These are phyloP conservation scores for Meredithiella fracta DNA, from an alignment of 2,329 filamentous ascomycete species.

Conservation along the genomic window DNA sequence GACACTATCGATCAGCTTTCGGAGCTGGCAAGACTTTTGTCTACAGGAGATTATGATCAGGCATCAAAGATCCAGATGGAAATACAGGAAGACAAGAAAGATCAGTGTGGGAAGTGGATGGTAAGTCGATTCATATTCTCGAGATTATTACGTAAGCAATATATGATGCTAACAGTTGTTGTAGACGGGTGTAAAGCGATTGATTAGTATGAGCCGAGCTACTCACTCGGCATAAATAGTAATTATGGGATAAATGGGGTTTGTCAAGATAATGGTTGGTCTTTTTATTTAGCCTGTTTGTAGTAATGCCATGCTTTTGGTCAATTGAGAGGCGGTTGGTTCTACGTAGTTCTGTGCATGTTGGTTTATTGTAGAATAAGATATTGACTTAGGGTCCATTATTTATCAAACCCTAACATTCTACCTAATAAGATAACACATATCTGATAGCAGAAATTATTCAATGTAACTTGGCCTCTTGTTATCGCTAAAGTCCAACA, in stretches of 20 bases:
- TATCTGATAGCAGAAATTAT: too few species aligned
- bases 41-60: conserved; percentile 46
- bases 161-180: conserved; percentile 25
- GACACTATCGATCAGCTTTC: conserved; percentile 56
- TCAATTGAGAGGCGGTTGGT: not conserved
- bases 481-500: not conserved
- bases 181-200: conserved; percentile 58
- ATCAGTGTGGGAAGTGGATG: conserved; percentile 79
- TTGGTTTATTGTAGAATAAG: not conserved
- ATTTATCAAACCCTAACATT: too few species aligned
- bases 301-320: not conserved
- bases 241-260: not conserved
- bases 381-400: not conserved
- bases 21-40: conserved; percentile 50
- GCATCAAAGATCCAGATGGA: conserved; percentile 56
- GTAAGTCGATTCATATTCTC: conserved; percentile 32
- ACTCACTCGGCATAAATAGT: conserved; percentile 27
- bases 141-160: too few species aligned
- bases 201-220: conserved; percentile 65
- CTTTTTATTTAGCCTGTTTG: not conserved
- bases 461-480: not conserved
- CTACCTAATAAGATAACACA: too few species aligned
- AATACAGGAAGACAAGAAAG: conserved; percentile 58
- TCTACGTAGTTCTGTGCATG: not conserved
- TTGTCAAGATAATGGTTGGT: not conserved